These are phyloP conservation scores for Hypoxylon sp. DNA, from an alignment of 2,329 filamentous ascomycete species.

Conservation along the genomic window DNA sequence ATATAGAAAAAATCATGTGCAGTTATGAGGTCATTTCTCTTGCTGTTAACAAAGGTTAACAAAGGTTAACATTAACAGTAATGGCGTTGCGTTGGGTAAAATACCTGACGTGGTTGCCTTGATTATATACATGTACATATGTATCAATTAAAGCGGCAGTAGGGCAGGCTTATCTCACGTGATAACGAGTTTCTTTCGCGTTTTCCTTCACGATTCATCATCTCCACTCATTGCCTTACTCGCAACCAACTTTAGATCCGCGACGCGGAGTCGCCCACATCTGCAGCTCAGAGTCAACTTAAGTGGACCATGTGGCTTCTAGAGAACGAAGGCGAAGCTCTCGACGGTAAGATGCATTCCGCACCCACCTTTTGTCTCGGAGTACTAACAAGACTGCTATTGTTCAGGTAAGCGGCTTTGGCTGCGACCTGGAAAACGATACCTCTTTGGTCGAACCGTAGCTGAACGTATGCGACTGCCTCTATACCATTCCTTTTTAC, in stretches of 20 bases:
- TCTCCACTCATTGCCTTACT: constrained; percentile 14
- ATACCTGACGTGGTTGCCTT: background rate
- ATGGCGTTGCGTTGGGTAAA: background rate
- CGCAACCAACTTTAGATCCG: constrained; percentile 10
- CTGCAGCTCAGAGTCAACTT: background rate
- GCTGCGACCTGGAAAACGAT: constrained; percentile 87
- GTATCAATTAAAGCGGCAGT: constrained; percentile 1
- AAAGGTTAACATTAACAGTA: background rate
- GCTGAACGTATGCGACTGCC: constrained; percentile 68
- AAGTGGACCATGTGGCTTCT: constrained; percentile 66
- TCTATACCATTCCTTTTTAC: background rate
- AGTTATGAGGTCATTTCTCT: background rate
- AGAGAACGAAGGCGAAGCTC: constrained; percentile 65
- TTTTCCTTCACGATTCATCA: constrained; percentile 26
- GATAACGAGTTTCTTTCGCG: constrained; percentile 45
- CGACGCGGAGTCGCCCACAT: constrained; percentile 14
- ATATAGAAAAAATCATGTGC: background rate
- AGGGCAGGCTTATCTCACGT: constrained; percentile 31
- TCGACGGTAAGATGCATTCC: constrained; percentile 58
- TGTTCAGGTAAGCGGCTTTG: constrained; percentile 78
- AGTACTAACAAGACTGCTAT: constrained; percentile 38
- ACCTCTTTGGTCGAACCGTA: constrained; percentile 86
- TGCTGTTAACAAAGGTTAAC: background rate
- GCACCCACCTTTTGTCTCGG: constrained; percentile 2
- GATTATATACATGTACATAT: background rate